Evolutionary conservation across 768 basidiomycete species (phyloP), one percentile per base, ranked within the genome.

Genomic region (Podaxis carcinomalis): DNA sequence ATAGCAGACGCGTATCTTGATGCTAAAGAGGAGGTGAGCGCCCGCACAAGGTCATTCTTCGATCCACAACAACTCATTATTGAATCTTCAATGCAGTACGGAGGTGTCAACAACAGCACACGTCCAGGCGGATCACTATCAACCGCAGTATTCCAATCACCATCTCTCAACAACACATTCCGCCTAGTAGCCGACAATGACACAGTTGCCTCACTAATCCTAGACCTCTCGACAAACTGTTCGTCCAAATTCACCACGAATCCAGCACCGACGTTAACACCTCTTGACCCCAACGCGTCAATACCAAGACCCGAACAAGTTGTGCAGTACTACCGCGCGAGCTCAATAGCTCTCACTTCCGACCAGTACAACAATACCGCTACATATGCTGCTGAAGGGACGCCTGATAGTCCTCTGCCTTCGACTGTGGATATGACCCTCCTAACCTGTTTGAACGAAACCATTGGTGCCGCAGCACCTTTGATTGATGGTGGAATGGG

Each of bases 301-400:
- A 27, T 56, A 3, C 74, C 76, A 11, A 67, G 68, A 40, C 83
- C 83, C 0, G 78, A 82, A 62, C 77, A 83, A 62, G 79, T 77
- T 0, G 65, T 86, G 4, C 82, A 87, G 57, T 87, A 87, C 66
- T 87, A 81, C 66, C 83, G 86, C 28, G 79, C 83, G 0, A 83
- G 81, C 64, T 81, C 78, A 42, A 76, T 82, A 28, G 80, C 77
- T 3, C 77, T 87, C 5, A 79, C 80, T 0, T 73, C 87, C 5
- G 81, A 87, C 51, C 83, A 81, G 1, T 87, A 87, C 69, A 85
- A 87, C 65, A 80, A 87, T 66, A 80, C 82, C 0, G 81, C 78
- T 2, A 80, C 78, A 1, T 70, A 83, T 39, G 68, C 68, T 6
- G 51, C 62, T 7, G 66, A 65, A 23, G 58, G 59, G 25, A 62